Evolutionary conservation across 306 rosid species (phyloP), one percentile per base, ranked within the genome.

Genomic region (Astragalus glycyphyllos): DNA sequence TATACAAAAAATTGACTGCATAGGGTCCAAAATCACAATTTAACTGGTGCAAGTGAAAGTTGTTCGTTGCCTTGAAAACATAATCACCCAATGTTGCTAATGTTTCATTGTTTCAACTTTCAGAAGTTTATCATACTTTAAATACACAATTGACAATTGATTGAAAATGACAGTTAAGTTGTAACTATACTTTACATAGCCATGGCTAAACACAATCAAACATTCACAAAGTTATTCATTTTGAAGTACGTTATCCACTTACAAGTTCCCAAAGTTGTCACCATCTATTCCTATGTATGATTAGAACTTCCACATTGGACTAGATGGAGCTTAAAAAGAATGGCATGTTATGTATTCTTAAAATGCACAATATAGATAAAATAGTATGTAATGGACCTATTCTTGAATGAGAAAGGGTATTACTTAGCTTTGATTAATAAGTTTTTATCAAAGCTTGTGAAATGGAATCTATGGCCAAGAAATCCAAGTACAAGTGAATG

Each of bases 361-460:
- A 68, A 74, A 20, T n/a, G 44, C 57, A 80, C 35, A 38, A 63
- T 7, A 46, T 38, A 15, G 65, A 80, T 69, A 53, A 55, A 63
- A 56, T 63, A 45, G 77, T 2, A 75, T 57, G 45, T 34, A 9
- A 35, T 61, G 55, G 31, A 11, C 69, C 37, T 37, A 23, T 74
- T 48, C 5, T 3, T 38, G 58, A 75, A 46, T 16, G 59, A 64
- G 72, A 65, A 77, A 70, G 51, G 7, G 9, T 29, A 26, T 42
- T 63, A 5, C 11, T 69, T 15, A 40, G 10, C 46, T 50, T 8
- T 51, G 40, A 47, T 7, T 58, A 53, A 59, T n/a, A 16, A n/a
- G 11, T 16, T 46, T 61, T 75, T 48, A 32, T 46, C 11, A n/a
- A 16, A 68, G 17, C 69, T 69, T 56, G 49, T 64, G 71, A 71